A percentile compares a stretch with the other conserved stretches of the same genome.
These are phyloP conservation scores for Scutellaria baicalensis DNA, from an alignment of 257 asterid genomes.

Conservation along the genomic window DNA sequence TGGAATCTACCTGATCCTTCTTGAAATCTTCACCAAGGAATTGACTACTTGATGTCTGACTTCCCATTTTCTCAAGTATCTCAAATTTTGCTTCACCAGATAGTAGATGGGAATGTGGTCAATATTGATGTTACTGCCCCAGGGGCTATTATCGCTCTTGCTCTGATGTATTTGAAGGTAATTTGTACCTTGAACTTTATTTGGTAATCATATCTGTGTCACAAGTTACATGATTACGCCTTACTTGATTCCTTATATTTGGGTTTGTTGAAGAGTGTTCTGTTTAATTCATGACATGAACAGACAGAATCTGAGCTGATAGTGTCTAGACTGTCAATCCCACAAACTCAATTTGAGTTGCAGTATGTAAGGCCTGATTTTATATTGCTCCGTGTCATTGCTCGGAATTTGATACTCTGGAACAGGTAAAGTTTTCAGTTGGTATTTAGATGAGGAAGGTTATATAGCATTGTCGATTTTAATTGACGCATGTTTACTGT, in stretches of 20 bases:
- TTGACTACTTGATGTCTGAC: background rate
- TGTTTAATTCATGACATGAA: conserved; percentile 10
- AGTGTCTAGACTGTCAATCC: conserved; percentile 74
- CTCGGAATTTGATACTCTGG: conserved; percentile 89
- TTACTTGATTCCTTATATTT: conserved; percentile 5
- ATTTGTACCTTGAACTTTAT: conserved; percentile 8
- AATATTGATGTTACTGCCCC: conserved; percentile 97
- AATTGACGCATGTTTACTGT: conserved; percentile 14
- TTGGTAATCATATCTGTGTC: background rate
- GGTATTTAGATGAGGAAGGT: conserved; percentile 7
- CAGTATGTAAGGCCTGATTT: conserved; percentile 95
- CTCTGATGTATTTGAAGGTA: conserved; percentile 90
- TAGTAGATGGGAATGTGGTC: conserved; percentile 54
- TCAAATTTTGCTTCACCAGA: conserved; percentile 30
- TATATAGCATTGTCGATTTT: background rate
- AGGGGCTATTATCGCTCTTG: conserved; percentile 85
- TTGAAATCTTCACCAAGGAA: background rate
- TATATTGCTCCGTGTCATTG: conserved; percentile 82
- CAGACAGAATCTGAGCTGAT: conserved; percentile 89
- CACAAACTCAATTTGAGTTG: conserved; percentile 81
- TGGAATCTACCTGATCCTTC: background rate
- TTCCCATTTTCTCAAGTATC: conserved; percentile 18
- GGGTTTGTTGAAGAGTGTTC: background rate
- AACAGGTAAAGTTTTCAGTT: conserved; percentile 56
- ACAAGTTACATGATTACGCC: background rate